Base-by-base conservation (phyloP, 495 filamentous ascomycete species). In the Penicillium steckii region DNA sequence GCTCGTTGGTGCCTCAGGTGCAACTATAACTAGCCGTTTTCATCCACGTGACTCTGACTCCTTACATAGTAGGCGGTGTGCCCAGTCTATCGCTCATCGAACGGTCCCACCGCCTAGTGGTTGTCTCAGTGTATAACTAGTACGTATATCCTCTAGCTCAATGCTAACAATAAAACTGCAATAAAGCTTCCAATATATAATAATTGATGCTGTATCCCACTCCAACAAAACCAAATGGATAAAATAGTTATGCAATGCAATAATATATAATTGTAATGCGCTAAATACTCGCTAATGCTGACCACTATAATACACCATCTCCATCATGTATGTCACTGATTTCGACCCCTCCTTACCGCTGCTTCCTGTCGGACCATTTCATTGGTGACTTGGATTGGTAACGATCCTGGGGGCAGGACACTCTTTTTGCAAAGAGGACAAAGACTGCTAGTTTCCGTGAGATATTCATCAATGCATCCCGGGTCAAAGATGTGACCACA, bases 401-500 rank as follows among this genome's bases (percentile, higher is more conserved):
- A 86, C 60, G 82, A 85, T 0, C 85, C 85, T 3, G 87, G 79
- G 17, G 73, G 65, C 4, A 96, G 69, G 50, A 89, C 86, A 38
- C 78, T 85, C 40, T 82, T 77, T 61, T 96, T 96, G 74, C 93
- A 97, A 45, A 95, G 68, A 1, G 93, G 93, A 60, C 93, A 97
- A 10, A 95, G 77, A 33, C 85, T 88, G 63, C 85, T 91, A 59
- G 80, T 82, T 32, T 80, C 71, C 42, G 74, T 71, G 35, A 97
- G 73, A 56, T 90, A 92, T 9, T 80, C 73, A 62, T 97, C 91
- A 57, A 97, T 89, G 65, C 93, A 97, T 35, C 84, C 85, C 2
- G 89, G 84, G 48, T 97, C 91, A 70, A 90, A 97, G 49, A 96
- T 91, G 63, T 97, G 93, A 0, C 86, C 81, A 56, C 93, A 97